Conservation (phyloP, 768 basidiomycete species). For the Rhodocollybia butyracea region DNA sequence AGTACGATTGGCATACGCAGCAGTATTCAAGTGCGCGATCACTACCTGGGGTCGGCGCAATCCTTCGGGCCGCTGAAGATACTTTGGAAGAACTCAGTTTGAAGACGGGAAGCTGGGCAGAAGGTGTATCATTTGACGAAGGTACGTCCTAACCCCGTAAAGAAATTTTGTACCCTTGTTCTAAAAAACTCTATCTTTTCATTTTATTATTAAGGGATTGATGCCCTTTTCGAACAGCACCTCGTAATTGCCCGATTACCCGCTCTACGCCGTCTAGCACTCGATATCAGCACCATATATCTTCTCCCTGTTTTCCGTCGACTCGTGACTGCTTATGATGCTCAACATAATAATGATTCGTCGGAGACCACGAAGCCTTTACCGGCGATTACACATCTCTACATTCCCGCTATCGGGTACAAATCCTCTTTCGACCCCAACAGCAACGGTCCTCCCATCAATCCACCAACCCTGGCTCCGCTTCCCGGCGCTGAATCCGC, state of each 20-base stretch:
- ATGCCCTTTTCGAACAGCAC: background rate
- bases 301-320: constrained; percentile 2
- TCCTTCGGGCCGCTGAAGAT: constrained; percentile 1
- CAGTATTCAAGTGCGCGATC: constrained; percentile 5
- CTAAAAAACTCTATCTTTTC: background rate
- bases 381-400: background rate
- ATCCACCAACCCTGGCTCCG: background rate
- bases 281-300: constrained; percentile 1
- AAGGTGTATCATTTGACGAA: background rate
- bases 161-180: too few relatives aligned
- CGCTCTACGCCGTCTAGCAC: background rate
- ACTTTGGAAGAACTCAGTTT: constrained; percentile 1
- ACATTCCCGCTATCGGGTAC: constrained; percentile 1
- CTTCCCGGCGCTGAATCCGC: background rate
- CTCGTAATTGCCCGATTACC: background rate
- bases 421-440: constrained; percentile 1
- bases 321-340: background rate
- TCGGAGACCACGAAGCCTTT: background rate
- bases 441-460: background rate
- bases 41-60: constrained; percentile 4
- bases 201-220: background rate
- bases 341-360: background rate
- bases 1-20: constrained; percentile 5
- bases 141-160: background rate
- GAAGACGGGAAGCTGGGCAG: constrained; percentile 3